A percentile compares a stretch with the other conserved stretches of the same genome.
These are phyloP conservation scores for Trichosporon sp. DNA, from an alignment of 1,284 basidiomycete genomes.

Conservation along the genomic window DNA sequence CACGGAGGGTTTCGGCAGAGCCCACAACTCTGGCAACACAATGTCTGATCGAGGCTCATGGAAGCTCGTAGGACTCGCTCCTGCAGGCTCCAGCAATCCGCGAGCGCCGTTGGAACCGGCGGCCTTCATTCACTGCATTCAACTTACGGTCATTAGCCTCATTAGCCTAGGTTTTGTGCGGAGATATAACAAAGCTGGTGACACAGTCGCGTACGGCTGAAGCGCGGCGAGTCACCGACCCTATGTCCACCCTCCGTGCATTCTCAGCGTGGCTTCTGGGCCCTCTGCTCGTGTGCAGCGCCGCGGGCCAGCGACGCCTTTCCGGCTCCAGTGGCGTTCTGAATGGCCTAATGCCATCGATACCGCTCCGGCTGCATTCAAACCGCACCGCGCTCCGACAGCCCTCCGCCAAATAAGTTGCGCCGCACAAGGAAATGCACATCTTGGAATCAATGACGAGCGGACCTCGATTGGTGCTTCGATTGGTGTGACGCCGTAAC, in stretches of 20 bases:
- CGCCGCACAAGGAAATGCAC: not conserved
- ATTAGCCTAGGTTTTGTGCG: not conserved
- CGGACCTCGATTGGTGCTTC: not conserved
- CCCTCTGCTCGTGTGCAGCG: not conserved
- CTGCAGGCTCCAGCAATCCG: not conserved
- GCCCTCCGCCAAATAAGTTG: not conserved
- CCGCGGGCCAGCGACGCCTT: not conserved
- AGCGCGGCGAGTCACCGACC: not conserved
- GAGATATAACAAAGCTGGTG: not conserved
- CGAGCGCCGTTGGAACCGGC: not conserved
- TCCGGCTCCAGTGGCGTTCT: constrained; percentile 3
- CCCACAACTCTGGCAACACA: not conserved
- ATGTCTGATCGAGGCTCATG: not conserved
- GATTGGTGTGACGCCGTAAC: constrained; percentile 10
- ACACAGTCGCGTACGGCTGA: not conserved
- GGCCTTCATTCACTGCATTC: not conserved
- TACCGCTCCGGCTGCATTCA: not conserved
- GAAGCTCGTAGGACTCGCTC: not conserved
- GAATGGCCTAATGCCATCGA: not conserved
- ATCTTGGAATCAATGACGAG: not conserved
- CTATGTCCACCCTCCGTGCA: not conserved
- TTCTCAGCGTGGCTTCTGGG: not conserved
- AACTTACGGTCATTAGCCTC: not conserved
- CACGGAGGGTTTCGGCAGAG: not conserved
- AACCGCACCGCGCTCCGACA: not conserved